Base-by-base conservation (phyloP, 1,284 basidiomycete genomes). In the Apiotrichum mycotoxinovorans region DNA sequence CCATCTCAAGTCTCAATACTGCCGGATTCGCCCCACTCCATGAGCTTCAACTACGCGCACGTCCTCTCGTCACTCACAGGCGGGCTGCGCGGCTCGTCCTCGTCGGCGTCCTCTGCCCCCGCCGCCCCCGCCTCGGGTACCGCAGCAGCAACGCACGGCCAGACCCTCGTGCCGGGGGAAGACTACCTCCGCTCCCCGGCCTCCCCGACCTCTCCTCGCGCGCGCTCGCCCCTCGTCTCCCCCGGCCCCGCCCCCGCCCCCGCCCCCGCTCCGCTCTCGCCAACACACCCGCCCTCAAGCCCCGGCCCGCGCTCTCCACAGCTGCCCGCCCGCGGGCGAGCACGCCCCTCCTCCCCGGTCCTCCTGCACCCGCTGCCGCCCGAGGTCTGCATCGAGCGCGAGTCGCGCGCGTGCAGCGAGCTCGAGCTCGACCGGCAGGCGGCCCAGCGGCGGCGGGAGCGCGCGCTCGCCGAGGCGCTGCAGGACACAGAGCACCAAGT, bases 401-500 rank as follows among this genome's bases (percentile, higher is more conserved):
- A 75, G 58, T 64, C 63, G 0, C 26, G 59, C 2, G 67, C 65
- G 4, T 63, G 67, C 38, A 69, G 66, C 14, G 72, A 74, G 56
- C 68, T 74, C 15, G 73, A 77, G 54, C 67, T 74, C 15, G 67
- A 73, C 47, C 60, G 69, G 4, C 75, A 77, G 54, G 56, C 52
- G 7, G 50, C 57, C 8, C 67, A 75, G 42, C 37, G 63, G 1
- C 27, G 65, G 17, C 62, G 67, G 3, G 72, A 75, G 57, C 38
- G 55, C 17, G 65, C 66, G 35, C 62, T 78, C 14, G 69, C 69
- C 15, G 76, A 78, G 54, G 75, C 75, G 11, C 62, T 77, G n/a
- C 69, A 72, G 51, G 76, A 77, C 42, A 66, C 70, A 45, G 44
- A 67, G 54, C 69, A 66, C 56, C 50, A 59, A 18, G 56, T 74